Conservation (phyloP, 352 stramenopile species). For the Pythium inflatum region DNA sequence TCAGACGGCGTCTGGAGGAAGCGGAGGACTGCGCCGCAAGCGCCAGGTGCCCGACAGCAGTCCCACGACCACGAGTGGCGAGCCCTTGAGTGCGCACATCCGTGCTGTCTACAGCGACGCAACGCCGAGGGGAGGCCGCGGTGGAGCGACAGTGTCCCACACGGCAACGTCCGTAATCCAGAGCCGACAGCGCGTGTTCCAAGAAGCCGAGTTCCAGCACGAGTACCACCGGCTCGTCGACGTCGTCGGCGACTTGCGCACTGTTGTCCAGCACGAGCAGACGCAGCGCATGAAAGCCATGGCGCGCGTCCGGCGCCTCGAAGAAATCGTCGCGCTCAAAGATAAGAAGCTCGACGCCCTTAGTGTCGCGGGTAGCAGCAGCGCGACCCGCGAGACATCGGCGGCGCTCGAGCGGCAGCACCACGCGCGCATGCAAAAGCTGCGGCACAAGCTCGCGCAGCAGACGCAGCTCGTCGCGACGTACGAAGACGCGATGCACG, state of each 20-base stretch:
- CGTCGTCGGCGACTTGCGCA: conserved; percentile 54
- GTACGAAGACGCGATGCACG: conserved; percentile 68
- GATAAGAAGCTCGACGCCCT: conserved; percentile 69
- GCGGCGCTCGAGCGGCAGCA: conserved; percentile 55
- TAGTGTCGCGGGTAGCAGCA: conserved; percentile 21
- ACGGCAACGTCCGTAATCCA: conserved; percentile 36
- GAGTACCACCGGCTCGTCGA: conserved; percentile 67
- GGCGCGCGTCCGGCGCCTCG: conserved; percentile 50
- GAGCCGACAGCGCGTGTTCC: conserved; percentile 48
- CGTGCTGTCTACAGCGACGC: conserved; percentile 58
- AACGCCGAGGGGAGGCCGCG: conserved; percentile 8
- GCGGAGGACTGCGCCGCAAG: conserved; percentile 43
- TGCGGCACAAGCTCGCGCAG: conserved; percentile 57
- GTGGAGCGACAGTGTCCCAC: conserved; percentile 16
- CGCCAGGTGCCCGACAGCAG: too few species aligned
- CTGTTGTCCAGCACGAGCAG: conserved; percentile 53
- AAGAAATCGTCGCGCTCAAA: conserved; percentile 70
- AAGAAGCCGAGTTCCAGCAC: conserved; percentile 63
- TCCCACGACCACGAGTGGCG: neutral
- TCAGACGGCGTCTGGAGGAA: too few species aligned
- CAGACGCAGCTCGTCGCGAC: conserved; percentile 53
- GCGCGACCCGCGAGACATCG: conserved; percentile 42
- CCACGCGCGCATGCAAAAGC: conserved; percentile 51
- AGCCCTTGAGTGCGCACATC: conserved; percentile 46
- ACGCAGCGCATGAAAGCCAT: conserved; percentile 52